Evolutionary conservation across 2,329 filamentous ascomycete genomes (phyloP), one percentile per base, ranked within the genome.

Genomic region (Dothiorella sarmentorum): DNA sequence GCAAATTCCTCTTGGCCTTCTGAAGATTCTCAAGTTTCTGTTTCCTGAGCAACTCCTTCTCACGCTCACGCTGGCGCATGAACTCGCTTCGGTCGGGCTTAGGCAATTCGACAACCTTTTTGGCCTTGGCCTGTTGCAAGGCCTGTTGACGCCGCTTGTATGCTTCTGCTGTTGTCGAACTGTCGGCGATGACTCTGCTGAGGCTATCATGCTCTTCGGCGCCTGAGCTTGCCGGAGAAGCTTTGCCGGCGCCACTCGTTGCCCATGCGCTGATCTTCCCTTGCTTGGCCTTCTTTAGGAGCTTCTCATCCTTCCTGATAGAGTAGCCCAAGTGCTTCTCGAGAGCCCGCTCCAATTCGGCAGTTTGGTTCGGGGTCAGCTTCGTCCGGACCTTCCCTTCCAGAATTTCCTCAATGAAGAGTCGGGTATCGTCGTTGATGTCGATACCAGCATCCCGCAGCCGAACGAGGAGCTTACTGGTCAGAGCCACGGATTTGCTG

Each of bases 401-500:
- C 58, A 89, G 78, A 61, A 89, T 85, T 66, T 86, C 85, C 57
- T 83, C 80, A 63, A 93, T 85, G 63, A 83, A 85, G 29, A 78
- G 75, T 26, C 83, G 76, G 2, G 86, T 80, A 3, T 78, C 78
- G 13, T 82, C 71, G 35, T 85, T 83, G 27, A 96, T 82, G 56
- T 86, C 85, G 64, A 96, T 85, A 56, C 84, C 81, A 51, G 90
- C 87, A 64, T 92, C 87, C 38, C 86, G 85, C n/a, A 99, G 78
- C 20, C 91, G 87, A 13, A 84, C 83, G 33, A 99, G 81, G 60
- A 99, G 86, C 71, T 96, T 96, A 65, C 86, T 85, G 29, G 97
- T 84, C 26, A 97, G 82, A 26, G 85, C 86, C 49, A 96, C 90
- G 13, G 93, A 87, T 37, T 90, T 90, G 61, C 83, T 85, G 33